These are phyloP conservation scores for Leucosporidium creatinivorum DNA, from an alignment of 768 basidiomycete genomes.

Conservation along the genomic window DNA sequence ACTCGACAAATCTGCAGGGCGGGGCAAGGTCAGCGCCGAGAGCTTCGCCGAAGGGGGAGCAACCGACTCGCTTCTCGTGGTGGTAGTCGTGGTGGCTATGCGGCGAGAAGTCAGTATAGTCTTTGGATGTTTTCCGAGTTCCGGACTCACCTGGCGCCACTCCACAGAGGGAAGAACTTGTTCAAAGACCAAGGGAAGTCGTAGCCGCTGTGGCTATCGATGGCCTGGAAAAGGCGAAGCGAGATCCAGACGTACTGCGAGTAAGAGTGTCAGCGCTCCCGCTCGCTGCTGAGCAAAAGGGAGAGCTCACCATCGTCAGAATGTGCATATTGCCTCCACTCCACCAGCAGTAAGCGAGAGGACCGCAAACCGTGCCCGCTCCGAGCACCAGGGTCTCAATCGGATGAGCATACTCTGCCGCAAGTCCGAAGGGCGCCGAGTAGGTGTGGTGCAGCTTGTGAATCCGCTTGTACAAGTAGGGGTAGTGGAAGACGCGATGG, in stretches of 20 bases:
- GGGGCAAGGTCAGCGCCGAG: not conserved
- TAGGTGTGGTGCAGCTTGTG: slow-evolving; percentile 80
- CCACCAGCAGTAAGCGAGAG: slow-evolving; percentile 60
- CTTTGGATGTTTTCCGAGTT: no score
- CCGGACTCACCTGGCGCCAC: slow-evolving; percentile 50
- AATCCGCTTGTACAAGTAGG: slow-evolving; percentile 40
- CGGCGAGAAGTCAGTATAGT: not conserved
- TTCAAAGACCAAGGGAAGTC: slow-evolving; percentile 98
- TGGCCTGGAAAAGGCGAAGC: slow-evolving; percentile 88
- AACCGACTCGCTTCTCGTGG: slow-evolving; percentile 76
- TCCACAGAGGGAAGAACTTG: slow-evolving; percentile 90
- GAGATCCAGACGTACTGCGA: slow-evolving; percentile 74
- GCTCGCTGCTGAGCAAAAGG: no score
- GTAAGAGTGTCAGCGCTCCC: no score
- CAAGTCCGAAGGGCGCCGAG: slow-evolving; percentile 91
- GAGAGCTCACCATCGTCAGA: slow-evolving; percentile 54
- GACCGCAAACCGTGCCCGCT: slow-evolving; percentile 79
- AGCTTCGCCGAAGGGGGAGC: not conserved
- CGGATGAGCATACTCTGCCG: slow-evolving; percentile 96
- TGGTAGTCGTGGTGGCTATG: slow-evolving; percentile 48
- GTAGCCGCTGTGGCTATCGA: slow-evolving; percentile 85
- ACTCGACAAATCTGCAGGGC: not conserved
- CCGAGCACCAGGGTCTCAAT: slow-evolving; percentile 93
- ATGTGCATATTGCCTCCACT: slow-evolving; percentile 59
- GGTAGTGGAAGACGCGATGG: slow-evolving; percentile 30